A percentile compares a stretch with the other conserved stretches of the same genome.
Conservation (phyloP, 2,329 filamentous ascomycete species). For the Ceratocystiopsis sp. region DNA sequence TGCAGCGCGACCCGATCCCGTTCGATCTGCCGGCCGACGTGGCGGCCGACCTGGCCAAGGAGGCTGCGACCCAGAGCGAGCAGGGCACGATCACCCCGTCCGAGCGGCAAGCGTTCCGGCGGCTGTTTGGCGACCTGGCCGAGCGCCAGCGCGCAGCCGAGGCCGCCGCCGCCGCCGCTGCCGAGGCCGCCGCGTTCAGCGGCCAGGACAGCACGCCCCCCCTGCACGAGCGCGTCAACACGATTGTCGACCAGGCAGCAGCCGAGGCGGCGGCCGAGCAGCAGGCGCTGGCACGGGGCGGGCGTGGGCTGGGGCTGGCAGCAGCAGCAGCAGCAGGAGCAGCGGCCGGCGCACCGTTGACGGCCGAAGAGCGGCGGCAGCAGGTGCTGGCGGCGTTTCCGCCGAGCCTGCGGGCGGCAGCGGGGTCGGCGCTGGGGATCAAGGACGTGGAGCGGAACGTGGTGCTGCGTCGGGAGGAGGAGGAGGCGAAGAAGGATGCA, state of each 20-base stretch:
- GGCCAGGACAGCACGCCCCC: background rate
- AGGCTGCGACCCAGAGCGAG: background rate
- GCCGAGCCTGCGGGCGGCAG: slow-evolving; percentile 21
- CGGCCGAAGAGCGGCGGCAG: slow-evolving; percentile 13
- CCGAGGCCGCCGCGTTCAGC: background rate
- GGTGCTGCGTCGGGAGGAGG: background rate
- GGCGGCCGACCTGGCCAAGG: slow-evolving; percentile 10
- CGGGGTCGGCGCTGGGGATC: slow-evolving; percentile 20
- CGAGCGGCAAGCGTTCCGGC: slow-evolving; percentile 31
- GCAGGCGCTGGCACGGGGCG: slow-evolving; percentile 5
- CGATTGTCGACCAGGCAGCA: slow-evolving; percentile 12
- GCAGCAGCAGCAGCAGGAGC: too few relatives aligned
- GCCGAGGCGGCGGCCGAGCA: slow-evolving; percentile 1
- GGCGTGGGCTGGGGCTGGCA: background rate
- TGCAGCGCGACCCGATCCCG: slow-evolving; percentile 25
- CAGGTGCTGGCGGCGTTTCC: slow-evolving; percentile 23
- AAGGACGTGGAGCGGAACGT: slow-evolving; percentile 9
- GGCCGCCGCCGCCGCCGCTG: background rate
- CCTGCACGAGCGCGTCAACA: slow-evolving; percentile 3
- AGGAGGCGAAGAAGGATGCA: background rate
- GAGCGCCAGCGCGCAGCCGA: background rate
- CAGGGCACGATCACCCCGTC: slow-evolving; percentile 38
- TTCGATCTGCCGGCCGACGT: slow-evolving; percentile 26
- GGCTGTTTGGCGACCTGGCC: slow-evolving; percentile 42
- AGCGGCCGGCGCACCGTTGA: background rate